phyloP scores from a whole-genome alignment of 805 yeast species.

The Kazachstania martiniae region DNA sequence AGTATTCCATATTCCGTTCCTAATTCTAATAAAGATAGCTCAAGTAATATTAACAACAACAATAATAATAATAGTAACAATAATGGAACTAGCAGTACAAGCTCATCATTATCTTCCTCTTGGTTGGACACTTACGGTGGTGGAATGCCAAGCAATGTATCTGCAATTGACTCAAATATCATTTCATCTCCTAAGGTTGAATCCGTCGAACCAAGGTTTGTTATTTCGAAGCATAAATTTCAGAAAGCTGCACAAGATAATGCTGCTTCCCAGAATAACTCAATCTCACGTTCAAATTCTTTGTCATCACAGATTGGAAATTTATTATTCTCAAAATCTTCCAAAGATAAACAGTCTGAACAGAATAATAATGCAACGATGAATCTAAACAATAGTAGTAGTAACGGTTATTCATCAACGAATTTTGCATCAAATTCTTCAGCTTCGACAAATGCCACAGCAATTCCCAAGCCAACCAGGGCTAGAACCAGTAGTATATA shows the following conservation, averaged over 20 bases:
- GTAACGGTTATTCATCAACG: not conserved
- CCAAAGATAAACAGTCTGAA: conserved; percentile 8
- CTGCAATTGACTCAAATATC: conserved; percentile 43
- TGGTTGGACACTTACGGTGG: conserved; percentile 29
- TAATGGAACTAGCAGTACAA: conserved; percentile 16
- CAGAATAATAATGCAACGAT: not conserved
- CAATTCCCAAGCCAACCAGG: conserved; percentile 28
- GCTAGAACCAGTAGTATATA: conserved; percentile 27
- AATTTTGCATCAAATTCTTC: not conserved
- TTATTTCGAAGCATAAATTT: conserved; percentile 63
- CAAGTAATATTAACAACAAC: conserved; percentile 6
- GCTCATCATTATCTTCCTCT: conserved; percentile 26
- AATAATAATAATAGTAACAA: conserved; percentile 1
- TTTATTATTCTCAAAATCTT: conserved; percentile 23
- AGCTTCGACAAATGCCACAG: conserved; percentile 12
- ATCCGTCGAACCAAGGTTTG: conserved; percentile 75
- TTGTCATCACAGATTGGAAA: conserved; percentile 28
- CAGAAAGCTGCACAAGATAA: conserved; percentile 23
- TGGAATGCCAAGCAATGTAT: conserved; percentile 30
- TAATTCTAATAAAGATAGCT: conserved; percentile 39
- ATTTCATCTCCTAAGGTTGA: conserved; percentile 62
- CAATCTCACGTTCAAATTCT: conserved; percentile 26
- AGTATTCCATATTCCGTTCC: conserved; percentile 66
- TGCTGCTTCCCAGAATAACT: conserved; percentile 6
- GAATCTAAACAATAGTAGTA: conserved; percentile 1